These are phyloP conservation scores for Aspergillus chevalieri DNA, from an alignment of 2,329 filamentous ascomycete species.

Conservation along the genomic window DNA sequence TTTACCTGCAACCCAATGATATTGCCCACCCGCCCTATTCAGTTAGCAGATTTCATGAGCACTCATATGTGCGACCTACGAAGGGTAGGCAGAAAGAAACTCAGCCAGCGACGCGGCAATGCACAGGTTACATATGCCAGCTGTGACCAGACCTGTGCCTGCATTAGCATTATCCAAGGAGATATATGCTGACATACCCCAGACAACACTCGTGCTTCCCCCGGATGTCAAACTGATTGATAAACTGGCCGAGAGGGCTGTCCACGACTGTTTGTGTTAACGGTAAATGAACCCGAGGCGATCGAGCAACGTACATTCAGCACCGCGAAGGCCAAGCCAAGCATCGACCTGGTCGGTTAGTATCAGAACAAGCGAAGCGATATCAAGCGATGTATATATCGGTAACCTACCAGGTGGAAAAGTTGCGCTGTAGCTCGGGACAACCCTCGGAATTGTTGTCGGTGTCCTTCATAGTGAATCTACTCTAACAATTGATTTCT, in stretches of 20 bases:
- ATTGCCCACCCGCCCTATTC: constrained; percentile 1
- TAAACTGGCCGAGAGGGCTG: constrained; percentile 52
- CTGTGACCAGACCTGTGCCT: constrained; percentile 40
- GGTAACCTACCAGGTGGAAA: constrained; percentile 42
- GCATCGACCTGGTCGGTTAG: constrained; percentile 42
- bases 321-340: constrained; percentile 56
- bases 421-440: constrained; percentile 52
- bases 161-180: constrained; percentile 4
- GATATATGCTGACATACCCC: neutral
- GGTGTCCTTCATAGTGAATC: constrained; percentile 16
- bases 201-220: constrained; percentile 61
- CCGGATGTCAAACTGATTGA: constrained; percentile 63
- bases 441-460: constrained; percentile 48
- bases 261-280: constrained; percentile 45
- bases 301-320: constrained; percentile 41
- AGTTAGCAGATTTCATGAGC: neutral
- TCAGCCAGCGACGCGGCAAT: constrained; percentile 57
- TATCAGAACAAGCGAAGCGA: neutral
- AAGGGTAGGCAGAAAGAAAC: constrained; percentile 2
- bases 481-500: neutral
- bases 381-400: neutral
- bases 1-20: constrained; percentile 2
- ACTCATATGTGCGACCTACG: neutral
- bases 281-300: neutral
- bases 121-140: constrained; percentile 60